Conservation (phyloP, 2,329 filamentous ascomycete genomes). For the Allantophomopsis cytisporea region DNA sequence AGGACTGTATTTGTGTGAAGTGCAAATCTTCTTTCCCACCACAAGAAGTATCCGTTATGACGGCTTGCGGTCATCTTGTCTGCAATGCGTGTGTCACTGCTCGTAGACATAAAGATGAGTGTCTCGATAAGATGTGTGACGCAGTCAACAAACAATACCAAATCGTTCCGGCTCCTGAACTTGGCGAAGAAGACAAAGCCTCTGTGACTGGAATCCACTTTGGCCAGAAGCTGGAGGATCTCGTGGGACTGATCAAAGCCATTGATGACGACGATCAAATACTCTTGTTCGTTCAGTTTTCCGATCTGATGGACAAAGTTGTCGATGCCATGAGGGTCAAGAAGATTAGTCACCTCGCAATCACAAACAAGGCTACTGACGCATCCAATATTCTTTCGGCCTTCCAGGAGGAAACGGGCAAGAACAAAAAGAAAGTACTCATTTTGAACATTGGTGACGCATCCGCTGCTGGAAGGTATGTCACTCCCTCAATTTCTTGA, state of each 20-base stretch:
- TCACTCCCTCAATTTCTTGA: constrained; percentile 5
- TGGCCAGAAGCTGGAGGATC: constrained; percentile 32
- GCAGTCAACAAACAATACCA: constrained; percentile 22
- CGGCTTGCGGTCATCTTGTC: constrained; percentile 35
- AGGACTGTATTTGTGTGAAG: constrained; percentile 14
- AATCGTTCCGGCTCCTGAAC: constrained; percentile 22
- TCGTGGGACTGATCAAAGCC: constrained; percentile 26
- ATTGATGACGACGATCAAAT: constrained; percentile 31
- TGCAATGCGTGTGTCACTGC: constrained; percentile 25
- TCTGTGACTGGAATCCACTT: constrained; percentile 14
- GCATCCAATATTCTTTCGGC: constrained; percentile 20
- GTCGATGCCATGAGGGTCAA: constrained; percentile 16
- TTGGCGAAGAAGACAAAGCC: constrained; percentile 17
- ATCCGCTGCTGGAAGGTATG: constrained; percentile 45
- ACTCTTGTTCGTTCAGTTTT: constrained; percentile 40
- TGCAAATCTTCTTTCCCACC: constrained; percentile 18
- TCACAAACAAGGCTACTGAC: constrained; percentile 18
- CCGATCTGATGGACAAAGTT: constrained; percentile 25
- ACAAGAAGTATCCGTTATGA: constrained; percentile 24
- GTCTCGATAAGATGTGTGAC: constrained; percentile 24
- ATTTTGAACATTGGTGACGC: constrained; percentile 41
- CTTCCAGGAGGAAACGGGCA: constrained; percentile 24
- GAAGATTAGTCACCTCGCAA: constrained; percentile 20
- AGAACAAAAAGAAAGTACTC: constrained; percentile 29
- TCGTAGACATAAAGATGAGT: constrained; percentile 18